Conservation (phyloP, 2,329 filamentous ascomycete genomes). For the Thelonectria rubi region DNA sequence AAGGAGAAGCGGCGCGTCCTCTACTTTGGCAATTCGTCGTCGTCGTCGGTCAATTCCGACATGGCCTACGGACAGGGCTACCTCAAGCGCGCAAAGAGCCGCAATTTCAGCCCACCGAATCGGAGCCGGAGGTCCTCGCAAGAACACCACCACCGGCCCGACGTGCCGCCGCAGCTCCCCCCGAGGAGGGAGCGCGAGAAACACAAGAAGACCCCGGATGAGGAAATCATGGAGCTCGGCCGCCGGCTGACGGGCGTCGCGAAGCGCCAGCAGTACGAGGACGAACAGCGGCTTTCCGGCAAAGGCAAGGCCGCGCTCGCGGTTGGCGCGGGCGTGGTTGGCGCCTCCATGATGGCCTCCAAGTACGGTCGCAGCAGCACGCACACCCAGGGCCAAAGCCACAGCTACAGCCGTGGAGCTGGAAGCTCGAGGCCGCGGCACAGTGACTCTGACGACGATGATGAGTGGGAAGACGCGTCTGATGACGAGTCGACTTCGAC, state of each 20-base stretch:
- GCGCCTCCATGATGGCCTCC: slow-evolving; percentile 53
- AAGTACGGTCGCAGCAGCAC: slow-evolving; percentile 46
- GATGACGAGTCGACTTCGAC: slow-evolving; percentile 56
- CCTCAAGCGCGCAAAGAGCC: slow-evolving; percentile 52
- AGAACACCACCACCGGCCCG: slow-evolving; percentile 31
- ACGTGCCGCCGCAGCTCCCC: slow-evolving; percentile 28
- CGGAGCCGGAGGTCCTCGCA: slow-evolving; percentile 34
- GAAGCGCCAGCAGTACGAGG: slow-evolving; percentile 56
- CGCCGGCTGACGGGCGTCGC: slow-evolving; percentile 64
- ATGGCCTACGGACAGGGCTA: slow-evolving; percentile 73
- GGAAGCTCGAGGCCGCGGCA: slow-evolving; percentile 53
- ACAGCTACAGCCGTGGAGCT: slow-evolving; percentile 48
- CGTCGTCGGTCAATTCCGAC: slow-evolving; percentile 73
- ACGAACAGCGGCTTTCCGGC: slow-evolving; percentile 55
- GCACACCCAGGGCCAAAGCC: slow-evolving; percentile 39
- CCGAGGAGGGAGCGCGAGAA: slow-evolving; percentile 19
- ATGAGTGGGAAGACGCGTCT: slow-evolving; percentile 67
- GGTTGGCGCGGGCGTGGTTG: slow-evolving; percentile 48
- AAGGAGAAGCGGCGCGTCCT: slow-evolving; percentile 64
- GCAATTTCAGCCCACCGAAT: slow-evolving; percentile 37
- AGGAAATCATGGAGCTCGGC: slow-evolving; percentile 66
- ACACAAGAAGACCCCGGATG: slow-evolving; percentile 57
- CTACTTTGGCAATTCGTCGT: slow-evolving; percentile 69
- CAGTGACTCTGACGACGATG: slow-evolving; percentile 55
- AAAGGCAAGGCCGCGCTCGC: slow-evolving; percentile 35